Evolutionary conservation across 2,329 filamentous ascomycete species (phyloP).

Genomic region (Mycosphaerella sp.): DNA sequence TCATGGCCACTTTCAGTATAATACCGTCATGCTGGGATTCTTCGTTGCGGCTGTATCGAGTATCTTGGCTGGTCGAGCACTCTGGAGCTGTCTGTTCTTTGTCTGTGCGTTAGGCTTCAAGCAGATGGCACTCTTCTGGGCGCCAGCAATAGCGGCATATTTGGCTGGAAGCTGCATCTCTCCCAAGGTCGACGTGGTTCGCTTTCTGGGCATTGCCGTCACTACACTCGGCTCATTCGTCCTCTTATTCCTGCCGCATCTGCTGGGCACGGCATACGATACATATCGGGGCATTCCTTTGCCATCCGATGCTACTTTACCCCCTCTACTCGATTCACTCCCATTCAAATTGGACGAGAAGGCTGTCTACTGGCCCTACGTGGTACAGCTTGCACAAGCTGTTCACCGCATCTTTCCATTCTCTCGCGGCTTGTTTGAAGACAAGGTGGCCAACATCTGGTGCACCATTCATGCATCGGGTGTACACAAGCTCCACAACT

Average conservation of each 20-base stretch:
- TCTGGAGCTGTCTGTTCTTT: conserved; percentile 92
- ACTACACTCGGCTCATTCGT: conserved; percentile 68
- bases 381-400: conserved; percentile 75
- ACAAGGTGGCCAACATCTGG: conserved; percentile 99
- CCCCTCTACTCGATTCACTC: conserved; percentile 60
- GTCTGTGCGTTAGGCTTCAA: conserved; percentile 94
- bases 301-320: conserved; percentile 40
- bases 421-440: conserved; percentile 90
- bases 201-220: conserved; percentile 68
- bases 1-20: conserved; percentile 96
- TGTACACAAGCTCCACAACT: conserved; percentile 75
- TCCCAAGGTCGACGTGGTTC: conserved; percentile 59
- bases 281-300: conserved; percentile 57
- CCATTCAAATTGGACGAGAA: conserved; percentile 51
- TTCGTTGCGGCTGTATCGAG: conserved; percentile 81
- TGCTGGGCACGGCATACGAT: conserved; percentile 66
- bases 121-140: conserved; percentile 98
- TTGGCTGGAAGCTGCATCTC: conserved; percentile 80
- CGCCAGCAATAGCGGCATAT: conserved; percentile 85
- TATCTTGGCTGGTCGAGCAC: conserved; percentile 72
- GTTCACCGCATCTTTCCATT: conserved; percentile 95
- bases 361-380: conserved; percentile 64
- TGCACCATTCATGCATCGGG: conserved; percentile 72
- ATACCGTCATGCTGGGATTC: conserved; percentile 95
- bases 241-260: conserved; percentile 66